Base-by-base conservation (phyloP, 1,284 basidiomycete species). In the Leccinum variabile region DNA sequence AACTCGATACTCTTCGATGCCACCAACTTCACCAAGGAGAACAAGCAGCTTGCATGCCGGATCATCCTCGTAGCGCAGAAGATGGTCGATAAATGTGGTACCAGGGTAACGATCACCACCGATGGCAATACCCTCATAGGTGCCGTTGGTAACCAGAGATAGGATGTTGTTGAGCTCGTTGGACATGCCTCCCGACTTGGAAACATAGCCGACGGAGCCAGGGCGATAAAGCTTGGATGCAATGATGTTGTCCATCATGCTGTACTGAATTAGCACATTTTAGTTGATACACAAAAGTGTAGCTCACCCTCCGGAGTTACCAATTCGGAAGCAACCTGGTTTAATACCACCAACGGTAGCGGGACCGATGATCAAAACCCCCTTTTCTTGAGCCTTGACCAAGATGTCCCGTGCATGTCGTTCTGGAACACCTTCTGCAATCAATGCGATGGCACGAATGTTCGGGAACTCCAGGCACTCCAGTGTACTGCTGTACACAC, bases 211-310 rank as follows among this genome's bases (percentile, higher is more conserved):
- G 72, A 99, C 94, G 25, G 95, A 96, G 65, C 97, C 97, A 54
- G 96, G 82, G 73, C 96, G 94, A 88, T 98, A 99, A 67, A 99
- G 92, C 85, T 98, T 99, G 68, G 95, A 98, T 14, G 96, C 82
- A 72, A 98, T 95, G 81, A 98, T 97, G 84, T 98, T 99, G 84
- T 99, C 97, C 95, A 98, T 98, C 97, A 98, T 98, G 76, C 92
- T 89, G 68, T 7, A 8, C 0, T 59, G 25, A 58, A 46, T 69
- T n/a, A 70, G 60, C n/a, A 58, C 25, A 49, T 10, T 32, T 54
- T 13, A 6, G 32, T 28, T 13, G 4, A 41, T 58, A 13, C 6
- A 13, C 8, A 56, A 8, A 10, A 77, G 8, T 0, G 28, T 3
- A 1, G 52, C 87, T 69, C 68, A 90, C 86, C 93, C 96, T 84